A percentile compares a stretch with the other conserved stretches of the same genome.
These are phyloP conservation scores for Leccinum subfulvum DNA, from an alignment of 1,284 basidiomycete species.

Conservation along the genomic window DNA sequence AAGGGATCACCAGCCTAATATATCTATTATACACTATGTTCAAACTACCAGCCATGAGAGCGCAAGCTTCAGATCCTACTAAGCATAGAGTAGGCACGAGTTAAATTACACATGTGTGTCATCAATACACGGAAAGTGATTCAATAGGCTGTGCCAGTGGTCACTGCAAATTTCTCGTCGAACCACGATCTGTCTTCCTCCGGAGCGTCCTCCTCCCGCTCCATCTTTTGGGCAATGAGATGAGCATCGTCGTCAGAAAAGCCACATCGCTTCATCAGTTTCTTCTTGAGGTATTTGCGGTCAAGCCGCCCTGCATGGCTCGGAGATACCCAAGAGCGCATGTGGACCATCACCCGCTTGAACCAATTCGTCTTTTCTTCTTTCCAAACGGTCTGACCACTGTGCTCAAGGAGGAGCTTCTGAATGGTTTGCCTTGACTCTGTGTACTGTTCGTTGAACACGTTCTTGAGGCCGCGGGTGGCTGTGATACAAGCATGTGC, in stretches of 20 bases:
- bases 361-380: conserved; percentile 30
- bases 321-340: conserved; percentile 24
- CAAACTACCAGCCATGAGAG: background rate
- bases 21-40: conserved; percentile 1
- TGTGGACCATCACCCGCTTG: conserved; percentile 29
- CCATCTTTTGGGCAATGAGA: conserved; percentile 21
- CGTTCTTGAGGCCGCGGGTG: conserved; percentile 21
- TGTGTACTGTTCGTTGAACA: conserved; percentile 26
- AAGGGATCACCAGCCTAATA: background rate
- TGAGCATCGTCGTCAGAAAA: conserved; percentile 26
- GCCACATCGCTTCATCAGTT: conserved; percentile 26
- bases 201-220: conserved; percentile 12
- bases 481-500: conserved; percentile 33
- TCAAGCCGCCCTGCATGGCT: conserved; percentile 12
- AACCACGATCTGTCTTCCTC: conserved; percentile 23
- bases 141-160: background rate
- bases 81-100: background rate
- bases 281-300: conserved; percentile 18
- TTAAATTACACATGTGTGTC: background rate
- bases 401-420: conserved; percentile 21
- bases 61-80: background rate
- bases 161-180: conserved; percentile 20
- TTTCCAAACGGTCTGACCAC: conserved; percentile 20
- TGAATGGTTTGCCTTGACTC: conserved; percentile 20
- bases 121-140: background rate